Base-by-base conservation (phyloP, 2,329 filamentous ascomycete species). In the Aspergillus cejpii region DNA sequence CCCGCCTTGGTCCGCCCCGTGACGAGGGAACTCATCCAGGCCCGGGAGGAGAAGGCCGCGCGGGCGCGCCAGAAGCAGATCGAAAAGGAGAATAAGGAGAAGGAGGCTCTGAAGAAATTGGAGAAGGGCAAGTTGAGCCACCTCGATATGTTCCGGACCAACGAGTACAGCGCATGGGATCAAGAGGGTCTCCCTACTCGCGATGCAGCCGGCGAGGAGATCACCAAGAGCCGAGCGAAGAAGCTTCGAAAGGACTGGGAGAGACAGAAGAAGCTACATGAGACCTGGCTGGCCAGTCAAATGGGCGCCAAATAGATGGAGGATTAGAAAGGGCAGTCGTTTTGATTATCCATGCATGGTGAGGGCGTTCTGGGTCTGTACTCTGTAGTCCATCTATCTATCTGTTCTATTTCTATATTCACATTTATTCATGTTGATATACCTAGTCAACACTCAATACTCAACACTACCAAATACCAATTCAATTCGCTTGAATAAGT, bases 241-340 rank as follows among this genome's bases (percentile, higher is more conserved):
- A 90, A 87, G 72, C 66, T 95, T 56, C 83, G 76, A 69, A 96
- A 96, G 74, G 83, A 88, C 44, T 94, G 87, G 87, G 85, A 94
- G 57, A 82, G 76, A 63, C 91, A 96, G 72, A 92, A 89, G 75
- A 94, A 91, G 76, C 65, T 34, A 17, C 31, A 34, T 34, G 31
- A 34, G 31, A 34, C 31, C 11, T 34, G 31, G 31, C 31, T 34
- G 31, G 31, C 31, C 31, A 34, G 31, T 34, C 31, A 34, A 34
- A 34, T 34, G 10, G 31, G 31, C 10, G 31, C 31, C 31, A 34
- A 34, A 34, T 34, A 34, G 31, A 5, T 8, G 31, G 15, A 19
- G 14, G 10, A 19, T 6, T 20, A 8, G 11, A 19, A 34, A 34
- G 17, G 23, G 17, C 15, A 34, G 31, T 20, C 3, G 15, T 17